Base-by-base conservation (phyloP, 2,329 filamentous ascomycete genomes). In the Venturiaceae sp. region DNA sequence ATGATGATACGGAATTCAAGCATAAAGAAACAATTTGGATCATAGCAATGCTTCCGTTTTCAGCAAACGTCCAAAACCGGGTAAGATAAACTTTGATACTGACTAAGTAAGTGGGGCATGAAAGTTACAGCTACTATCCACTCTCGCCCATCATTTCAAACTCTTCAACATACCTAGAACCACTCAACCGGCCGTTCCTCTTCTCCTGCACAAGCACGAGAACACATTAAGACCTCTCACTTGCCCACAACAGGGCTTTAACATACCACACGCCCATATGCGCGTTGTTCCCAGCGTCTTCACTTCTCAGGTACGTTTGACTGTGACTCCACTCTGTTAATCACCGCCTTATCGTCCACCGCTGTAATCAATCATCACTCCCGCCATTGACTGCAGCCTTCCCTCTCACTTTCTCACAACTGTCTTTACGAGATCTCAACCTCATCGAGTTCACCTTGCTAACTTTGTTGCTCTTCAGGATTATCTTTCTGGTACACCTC, bases 401-500 rank as follows among this genome's bases (percentile, higher is more conserved):
- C 14, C 21, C 3, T 30, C 44, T n/a, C 26, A n/a, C 41, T 50
- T 16, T 16, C 44, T 50, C 44, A n/a, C 3, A 50, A n/a, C 5
- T n/a, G 23, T 50, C 23, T n/a, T 11, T 30, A 28, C 13, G n/a
- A 30, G 13, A 5, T n/a, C 4, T n/a, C 7, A n/a, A n/a, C n/a
- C n/a, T n/a, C 26, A 50, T 2, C 13, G 6, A 50, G 26, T 30
- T 7, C 44, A 50, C 11, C 13, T 50, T 50, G 44, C 44, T 50
- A 50, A 50, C n/a, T 30, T 30, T 13, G n/a, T 30, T 16, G 28
- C 44, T 64, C 59, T 39, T 47, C 65, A 80, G 83, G 82, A 84
- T 76, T 85, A 85, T 74, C 84, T 85, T 75, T 84, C 81, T 77
- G 78, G 77, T 80, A 78, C 69, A 73, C 64, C 46, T 37, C 54